Percentiles rank a stretch among this genome's conserved stretches.
phyloP scores from a whole-genome alignment of 2,329 filamentous ascomycete genomes.

The Pseudocercospora ulei region DNA sequence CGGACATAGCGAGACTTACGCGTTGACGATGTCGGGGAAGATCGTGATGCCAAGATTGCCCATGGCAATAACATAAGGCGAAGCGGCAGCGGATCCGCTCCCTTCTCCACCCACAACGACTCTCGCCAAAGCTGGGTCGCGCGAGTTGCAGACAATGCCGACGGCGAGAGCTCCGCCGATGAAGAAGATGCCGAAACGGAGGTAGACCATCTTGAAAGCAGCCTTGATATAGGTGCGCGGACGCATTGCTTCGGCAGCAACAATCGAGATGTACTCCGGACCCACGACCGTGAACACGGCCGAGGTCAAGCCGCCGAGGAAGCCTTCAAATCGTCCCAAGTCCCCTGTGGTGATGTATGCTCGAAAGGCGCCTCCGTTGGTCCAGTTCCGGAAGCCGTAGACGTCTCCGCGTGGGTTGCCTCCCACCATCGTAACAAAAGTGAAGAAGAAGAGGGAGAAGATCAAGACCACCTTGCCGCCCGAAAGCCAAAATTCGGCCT shows the following conservation, averaged over 20 bases:
- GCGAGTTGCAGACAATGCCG: constrained; percentile 36
- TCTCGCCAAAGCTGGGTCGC: constrained; percentile 26
- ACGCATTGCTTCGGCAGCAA: constrained; percentile 41
- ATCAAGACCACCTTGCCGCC: constrained; percentile 43
- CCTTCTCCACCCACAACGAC: constrained; percentile 23
- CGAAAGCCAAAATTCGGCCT: constrained; percentile 46
- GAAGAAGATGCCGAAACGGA: constrained; percentile 42
- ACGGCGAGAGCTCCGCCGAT: constrained; percentile 40
- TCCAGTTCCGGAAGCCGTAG: constrained; percentile 42
- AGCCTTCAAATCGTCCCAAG: constrained; percentile 34
- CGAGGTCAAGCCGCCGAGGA: constrained; percentile 31
- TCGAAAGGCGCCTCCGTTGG: constrained; percentile 31
- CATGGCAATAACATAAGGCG: constrained; percentile 34
- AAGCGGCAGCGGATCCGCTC: constrained; percentile 31
- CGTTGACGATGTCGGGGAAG: constrained; percentile 38
- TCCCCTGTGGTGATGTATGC: constrained; percentile 28
- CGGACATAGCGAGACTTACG: constrained; percentile 15
- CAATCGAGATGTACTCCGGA: constrained; percentile 44
- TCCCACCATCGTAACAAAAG: constrained; percentile 34
- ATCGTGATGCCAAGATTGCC: constrained; percentile 39
- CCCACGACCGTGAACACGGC: constrained; percentile 43
- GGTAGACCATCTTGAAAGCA: constrained; percentile 44
- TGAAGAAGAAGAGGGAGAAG: constrained; percentile 38
- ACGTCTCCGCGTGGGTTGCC: constrained; percentile 33
- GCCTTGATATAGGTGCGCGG: constrained; percentile 41